Percentiles rank a stretch among this genome's conserved stretches.
Evolutionary conservation across 345 rosid species (phyloP).

Genomic region (Balakata baccata): DNA sequence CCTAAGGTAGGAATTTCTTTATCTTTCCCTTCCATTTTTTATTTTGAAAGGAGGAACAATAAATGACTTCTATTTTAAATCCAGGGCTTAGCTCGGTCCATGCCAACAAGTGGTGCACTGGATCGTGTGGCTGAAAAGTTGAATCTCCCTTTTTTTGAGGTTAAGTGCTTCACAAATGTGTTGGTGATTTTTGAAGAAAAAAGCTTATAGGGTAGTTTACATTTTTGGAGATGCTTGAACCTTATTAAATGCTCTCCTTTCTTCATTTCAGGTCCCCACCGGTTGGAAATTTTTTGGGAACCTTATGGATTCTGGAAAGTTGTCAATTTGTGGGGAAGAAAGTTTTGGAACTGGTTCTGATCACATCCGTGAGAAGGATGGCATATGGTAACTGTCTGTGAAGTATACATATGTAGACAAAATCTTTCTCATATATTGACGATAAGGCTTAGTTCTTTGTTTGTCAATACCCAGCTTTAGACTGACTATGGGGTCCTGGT

Average conservation of each 20-base stretch:
- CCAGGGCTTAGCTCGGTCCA: conserved; percentile 91
- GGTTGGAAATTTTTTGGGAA: conserved; percentile 98
- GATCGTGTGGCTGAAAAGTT: conserved; percentile 87
- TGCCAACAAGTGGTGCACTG: conserved; percentile 98
- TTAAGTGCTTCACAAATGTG: conserved; percentile 23
- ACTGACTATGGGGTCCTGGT: not conserved
- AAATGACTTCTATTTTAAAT: conserved; percentile 19
- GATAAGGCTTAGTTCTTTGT: not conserved
- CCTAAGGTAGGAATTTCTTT: conserved; percentile 54
- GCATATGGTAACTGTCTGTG: conserved; percentile 65
- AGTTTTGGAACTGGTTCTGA: conserved; percentile 98
- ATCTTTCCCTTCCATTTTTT: conserved; percentile 4
- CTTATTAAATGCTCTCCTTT: conserved; percentile 21
- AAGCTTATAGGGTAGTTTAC: not conserved
- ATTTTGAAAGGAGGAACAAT: not conserved
- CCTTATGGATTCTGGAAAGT: conserved; percentile 93
- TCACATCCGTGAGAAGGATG: conserved; percentile 96
- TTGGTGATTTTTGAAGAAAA: conserved; percentile 3
- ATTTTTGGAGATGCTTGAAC: conserved; percentile 6
- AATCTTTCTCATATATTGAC: not conserved
- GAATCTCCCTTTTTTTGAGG: conserved; percentile 86
- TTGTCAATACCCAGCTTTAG: not conserved
- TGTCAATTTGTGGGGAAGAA: conserved; percentile 95
- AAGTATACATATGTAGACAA: not conserved
- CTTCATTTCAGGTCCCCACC: conserved; percentile 70